Evolutionary conservation across 257 asterid species (phyloP).

Genomic region (Scutellaria galericulata): DNA sequence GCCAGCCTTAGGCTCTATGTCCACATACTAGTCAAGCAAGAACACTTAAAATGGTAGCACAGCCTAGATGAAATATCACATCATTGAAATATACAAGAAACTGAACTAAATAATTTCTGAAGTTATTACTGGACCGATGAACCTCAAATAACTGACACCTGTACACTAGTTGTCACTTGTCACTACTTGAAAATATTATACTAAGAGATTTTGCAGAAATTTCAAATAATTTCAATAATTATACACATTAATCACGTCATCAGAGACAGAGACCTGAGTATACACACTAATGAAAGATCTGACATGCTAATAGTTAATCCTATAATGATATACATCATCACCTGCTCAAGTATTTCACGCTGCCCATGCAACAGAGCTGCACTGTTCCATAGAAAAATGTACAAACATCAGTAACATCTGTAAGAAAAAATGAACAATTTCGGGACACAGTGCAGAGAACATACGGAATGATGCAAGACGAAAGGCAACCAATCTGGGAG

Average conservation of each 20-base stretch:
- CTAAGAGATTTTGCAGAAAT: not conserved
- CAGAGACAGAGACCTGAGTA: not conserved
- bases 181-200: not conserved
- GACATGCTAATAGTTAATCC: not conserved
- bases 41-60: not conserved
- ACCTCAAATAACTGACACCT: no score
- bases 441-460: conserved; percentile 39
- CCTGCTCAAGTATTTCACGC: conserved; percentile 89
- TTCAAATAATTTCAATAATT: not conserved
- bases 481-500: conserved; percentile 75
- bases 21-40: not conserved
- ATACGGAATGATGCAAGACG: conserved; percentile 90
- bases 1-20: not conserved
- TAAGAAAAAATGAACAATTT: conserved; percentile 1
- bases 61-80: not conserved
- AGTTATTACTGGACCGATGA: no score
- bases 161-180: no score
- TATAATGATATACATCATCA: conserved; percentile 36
- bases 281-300: not conserved
- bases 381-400: conserved; percentile 49
- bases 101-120: not conserved
- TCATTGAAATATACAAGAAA: not conserved
- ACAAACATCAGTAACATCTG: conserved; percentile 31
- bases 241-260: not conserved
- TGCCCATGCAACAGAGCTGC: conserved; percentile 92